phyloP scores from a whole-genome alignment of 371 early-diverging fungal species.

The Mortierella sp. region DNA sequence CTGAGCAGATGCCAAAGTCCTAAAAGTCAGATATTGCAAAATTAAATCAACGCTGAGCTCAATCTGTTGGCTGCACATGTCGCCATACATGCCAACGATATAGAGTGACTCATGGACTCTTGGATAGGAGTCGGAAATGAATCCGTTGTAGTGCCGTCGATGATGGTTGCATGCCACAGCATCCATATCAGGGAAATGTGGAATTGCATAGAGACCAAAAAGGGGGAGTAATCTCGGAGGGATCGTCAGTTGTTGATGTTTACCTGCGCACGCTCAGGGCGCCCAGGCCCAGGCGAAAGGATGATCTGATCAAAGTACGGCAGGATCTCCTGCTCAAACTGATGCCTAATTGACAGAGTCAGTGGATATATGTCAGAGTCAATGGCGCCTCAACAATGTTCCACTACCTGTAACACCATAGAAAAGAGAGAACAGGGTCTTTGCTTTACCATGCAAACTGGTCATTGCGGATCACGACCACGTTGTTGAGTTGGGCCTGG shows the following conservation, averaged over 20 bases:
- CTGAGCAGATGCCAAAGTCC: constrained; percentile 89
- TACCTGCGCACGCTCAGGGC: constrained; percentile 59
- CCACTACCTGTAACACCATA: too few relatives aligned
- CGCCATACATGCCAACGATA: constrained; percentile 5
- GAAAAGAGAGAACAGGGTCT: not conserved
- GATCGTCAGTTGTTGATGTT: not conserved
- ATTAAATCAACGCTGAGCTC: too few relatives aligned
- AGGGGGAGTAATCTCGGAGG: not conserved
- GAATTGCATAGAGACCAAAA: not conserved
- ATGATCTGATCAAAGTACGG: constrained; percentile 90
- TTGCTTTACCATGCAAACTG: constrained; percentile 81
- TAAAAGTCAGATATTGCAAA: too few relatives aligned
- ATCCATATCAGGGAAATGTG: not conserved
- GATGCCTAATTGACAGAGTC: constrained; percentile 56
- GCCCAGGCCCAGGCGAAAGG: constrained; percentile 95
- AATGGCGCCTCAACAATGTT: too few relatives aligned
- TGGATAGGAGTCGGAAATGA: not conserved
- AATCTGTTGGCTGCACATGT: too few relatives aligned
- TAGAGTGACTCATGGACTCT: constrained; percentile 11
- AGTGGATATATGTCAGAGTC: not conserved
- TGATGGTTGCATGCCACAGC: not conserved
- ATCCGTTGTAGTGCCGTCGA: not conserved
- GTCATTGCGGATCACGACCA: constrained; percentile 92
- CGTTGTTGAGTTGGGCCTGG: constrained; percentile 56
- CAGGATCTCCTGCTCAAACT: constrained; percentile 68